Evolutionary conservation across 192 early-diverging fungal species (phyloP).

Genomic region (Gaertneriomyces sp.): DNA sequence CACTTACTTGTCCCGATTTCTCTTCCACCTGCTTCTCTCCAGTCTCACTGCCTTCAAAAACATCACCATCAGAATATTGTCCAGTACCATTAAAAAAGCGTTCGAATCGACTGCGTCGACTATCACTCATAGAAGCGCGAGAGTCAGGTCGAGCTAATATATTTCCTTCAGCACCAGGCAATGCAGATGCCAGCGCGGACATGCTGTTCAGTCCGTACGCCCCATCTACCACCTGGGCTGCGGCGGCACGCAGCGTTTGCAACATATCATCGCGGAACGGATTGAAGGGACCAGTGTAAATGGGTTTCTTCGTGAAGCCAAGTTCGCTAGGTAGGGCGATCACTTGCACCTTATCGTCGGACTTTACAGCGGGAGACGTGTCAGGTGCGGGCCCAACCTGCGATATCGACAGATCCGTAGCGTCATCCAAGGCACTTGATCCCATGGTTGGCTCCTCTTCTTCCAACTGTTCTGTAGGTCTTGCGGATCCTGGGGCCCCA

Average conservation of each 20-base stretch:
- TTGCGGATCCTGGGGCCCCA: too few relatives aligned
- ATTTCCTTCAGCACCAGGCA: slow-evolving; percentile 8
- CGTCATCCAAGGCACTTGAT: slow-evolving; percentile 41
- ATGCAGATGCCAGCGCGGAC: not conserved
- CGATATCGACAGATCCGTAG: slow-evolving; percentile 8
- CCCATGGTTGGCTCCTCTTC: slow-evolving; percentile 34
- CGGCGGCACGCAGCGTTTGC: not conserved
- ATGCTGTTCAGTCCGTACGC: not conserved
- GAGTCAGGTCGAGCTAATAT: slow-evolving; percentile 6
- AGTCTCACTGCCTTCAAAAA: not conserved
- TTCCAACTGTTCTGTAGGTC: too few relatives aligned
- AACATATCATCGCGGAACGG: slow-evolving; percentile 45
- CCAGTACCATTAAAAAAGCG: slow-evolving; percentile 21
- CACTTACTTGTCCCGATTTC: not conserved
- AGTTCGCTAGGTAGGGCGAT: slow-evolving; percentile 14
- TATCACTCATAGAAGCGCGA: slow-evolving; percentile 8
- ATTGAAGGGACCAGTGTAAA: slow-evolving; percentile 51
- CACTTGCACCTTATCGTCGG: slow-evolving; percentile 7
- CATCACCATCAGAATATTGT: slow-evolving; percentile 4
- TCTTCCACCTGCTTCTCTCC: slow-evolving; percentile 1
- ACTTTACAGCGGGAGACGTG: slow-evolving; percentile 1
- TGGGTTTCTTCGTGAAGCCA: slow-evolving; percentile 44
- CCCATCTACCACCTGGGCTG: slow-evolving; percentile 2
- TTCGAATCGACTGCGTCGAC: slow-evolving; percentile 25
- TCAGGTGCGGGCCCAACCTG: slow-evolving; percentile 14